Evolutionary conservation across 148 eudicot species (phyloP).

Genomic region (Amaranthus hypochondriacus): DNA sequence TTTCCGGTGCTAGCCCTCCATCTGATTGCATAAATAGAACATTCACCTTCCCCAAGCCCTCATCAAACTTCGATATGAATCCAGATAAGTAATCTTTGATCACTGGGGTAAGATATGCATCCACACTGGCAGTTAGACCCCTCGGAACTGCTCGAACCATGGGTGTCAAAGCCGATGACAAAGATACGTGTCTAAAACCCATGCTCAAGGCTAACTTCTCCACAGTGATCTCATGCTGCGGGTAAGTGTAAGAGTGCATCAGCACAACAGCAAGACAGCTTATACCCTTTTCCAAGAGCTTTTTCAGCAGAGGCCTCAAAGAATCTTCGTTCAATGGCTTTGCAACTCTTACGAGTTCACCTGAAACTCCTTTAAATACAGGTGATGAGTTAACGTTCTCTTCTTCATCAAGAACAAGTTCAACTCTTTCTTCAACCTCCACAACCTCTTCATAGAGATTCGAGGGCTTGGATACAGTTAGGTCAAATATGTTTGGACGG

Average conservation of each 20-base stretch:
- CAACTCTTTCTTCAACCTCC: constrained; percentile 92
- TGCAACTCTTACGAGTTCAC: constrained; percentile 68
- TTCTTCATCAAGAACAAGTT: constrained; percentile 60
- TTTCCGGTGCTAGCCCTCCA: constrained; percentile 96
- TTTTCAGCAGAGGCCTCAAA: constrained; percentile 57
- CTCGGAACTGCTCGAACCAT: constrained; percentile 99
- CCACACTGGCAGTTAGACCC: constrained; percentile 95
- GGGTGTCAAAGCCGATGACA: constrained; percentile 91
- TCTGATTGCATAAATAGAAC: constrained; percentile 98
- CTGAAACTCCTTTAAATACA: constrained; percentile 65
- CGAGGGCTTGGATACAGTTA: constrained; percentile 82
- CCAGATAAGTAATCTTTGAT: constrained; percentile 85
- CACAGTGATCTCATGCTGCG: constrained; percentile 67
- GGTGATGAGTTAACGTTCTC: constrained; percentile 25
- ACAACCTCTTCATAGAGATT: constrained; percentile 89
- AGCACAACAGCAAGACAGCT: constrained; percentile 85
- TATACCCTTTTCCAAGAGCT: constrained; percentile 71
- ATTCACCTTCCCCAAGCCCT: constrained; percentile 68
- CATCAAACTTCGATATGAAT: constrained; percentile 87
- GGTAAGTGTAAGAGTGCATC: constrained; percentile 91
- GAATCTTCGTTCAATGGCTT: constrained; percentile 67
- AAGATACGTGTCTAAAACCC: constrained; percentile 90
- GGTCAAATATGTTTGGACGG: constrained; percentile 90
- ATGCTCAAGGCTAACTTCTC: constrained; percentile 67
- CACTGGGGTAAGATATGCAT: constrained; percentile 95